Evolutionary conservation across 2,329 filamentous ascomycete species (phyloP).

Genomic region (Nemania diffusa): DNA sequence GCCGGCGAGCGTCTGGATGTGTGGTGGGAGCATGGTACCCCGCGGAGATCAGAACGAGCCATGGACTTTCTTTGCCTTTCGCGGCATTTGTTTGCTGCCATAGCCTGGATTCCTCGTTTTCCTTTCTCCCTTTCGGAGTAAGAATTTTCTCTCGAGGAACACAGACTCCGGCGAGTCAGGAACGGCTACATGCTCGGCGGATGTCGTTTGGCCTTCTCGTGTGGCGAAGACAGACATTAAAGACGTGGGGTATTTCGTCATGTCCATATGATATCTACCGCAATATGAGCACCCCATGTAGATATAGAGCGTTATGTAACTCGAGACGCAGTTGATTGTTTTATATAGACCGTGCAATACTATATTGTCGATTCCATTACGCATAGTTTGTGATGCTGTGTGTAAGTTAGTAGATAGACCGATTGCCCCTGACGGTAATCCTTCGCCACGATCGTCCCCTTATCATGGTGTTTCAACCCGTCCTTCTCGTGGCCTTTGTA

Average conservation of each 20-base stretch:
- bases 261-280: constrained; percentile 6
- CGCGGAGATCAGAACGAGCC: neutral
- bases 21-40: neutral
- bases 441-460: neutral
- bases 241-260: neutral
- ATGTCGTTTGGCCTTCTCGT: neutral
- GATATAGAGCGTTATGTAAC: constrained; percentile 5
- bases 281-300: neutral
- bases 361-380: neutral
- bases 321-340: constrained; percentile 1
- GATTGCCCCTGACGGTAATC: neutral
- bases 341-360: constrained; percentile 1
- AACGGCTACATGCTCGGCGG: neutral
- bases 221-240: neutral
- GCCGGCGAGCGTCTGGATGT: neutral
- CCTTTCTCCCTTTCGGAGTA: neutral
- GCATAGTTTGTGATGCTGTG: too few species aligned
- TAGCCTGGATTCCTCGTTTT: neutral
- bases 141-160: neutral
- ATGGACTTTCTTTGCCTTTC: neutral
- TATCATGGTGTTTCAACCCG: neutral
- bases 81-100: neutral
- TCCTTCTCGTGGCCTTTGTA: neutral
- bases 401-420: neutral
- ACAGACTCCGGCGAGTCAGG: neutral